Percentiles rank a stretch among this genome's conserved stretches.
Evolutionary conservation across 495 filamentous ascomycete species (phyloP).

Genomic region (Aspergillus hancockii): DNA sequence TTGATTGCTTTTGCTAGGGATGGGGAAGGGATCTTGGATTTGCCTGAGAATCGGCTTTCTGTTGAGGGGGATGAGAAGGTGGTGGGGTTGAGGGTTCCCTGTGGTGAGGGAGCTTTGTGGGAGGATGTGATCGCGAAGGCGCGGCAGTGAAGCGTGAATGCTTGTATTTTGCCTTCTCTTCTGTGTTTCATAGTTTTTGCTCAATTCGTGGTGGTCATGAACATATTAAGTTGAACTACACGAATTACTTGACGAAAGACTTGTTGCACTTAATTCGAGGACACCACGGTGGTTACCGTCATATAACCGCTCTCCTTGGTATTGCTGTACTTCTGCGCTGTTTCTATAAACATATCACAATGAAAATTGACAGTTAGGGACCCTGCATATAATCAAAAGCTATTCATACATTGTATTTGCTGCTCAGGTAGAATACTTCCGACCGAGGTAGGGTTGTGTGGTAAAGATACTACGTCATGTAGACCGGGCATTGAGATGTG

Average conservation of each 20-base stretch:
- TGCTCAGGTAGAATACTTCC: background rate
- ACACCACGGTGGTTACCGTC: background rate
- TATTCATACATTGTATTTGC: background rate
- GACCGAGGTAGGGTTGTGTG: too few relatives aligned
- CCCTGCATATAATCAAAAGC: background rate
- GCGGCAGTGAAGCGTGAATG: background rate
- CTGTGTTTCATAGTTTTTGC: background rate
- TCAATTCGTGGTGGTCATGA: background rate
- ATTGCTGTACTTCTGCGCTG: background rate
- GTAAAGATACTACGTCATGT: too few relatives aligned
- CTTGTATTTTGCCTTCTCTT: background rate
- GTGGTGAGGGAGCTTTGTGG: constrained; percentile 28
- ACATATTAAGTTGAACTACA: background rate
- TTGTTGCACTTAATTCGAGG: background rate
- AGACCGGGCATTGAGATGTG: too few relatives aligned
- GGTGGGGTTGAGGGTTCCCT: constrained; percentile 28
- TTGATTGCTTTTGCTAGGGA: constrained; percentile 74
- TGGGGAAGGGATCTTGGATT: constrained; percentile 56
- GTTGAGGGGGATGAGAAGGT: constrained; percentile 1
- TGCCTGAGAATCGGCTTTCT: constrained; percentile 19
- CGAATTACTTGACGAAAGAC: background rate
- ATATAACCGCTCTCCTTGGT: background rate
- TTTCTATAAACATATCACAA: background rate
- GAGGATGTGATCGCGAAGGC: constrained; percentile 40
- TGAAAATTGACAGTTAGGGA: background rate